A percentile compares a stretch with the other conserved stretches of the same genome.
Conservation (phyloP, 139 green algal genomes). For the Ettlia oleoabundans region DNA sequence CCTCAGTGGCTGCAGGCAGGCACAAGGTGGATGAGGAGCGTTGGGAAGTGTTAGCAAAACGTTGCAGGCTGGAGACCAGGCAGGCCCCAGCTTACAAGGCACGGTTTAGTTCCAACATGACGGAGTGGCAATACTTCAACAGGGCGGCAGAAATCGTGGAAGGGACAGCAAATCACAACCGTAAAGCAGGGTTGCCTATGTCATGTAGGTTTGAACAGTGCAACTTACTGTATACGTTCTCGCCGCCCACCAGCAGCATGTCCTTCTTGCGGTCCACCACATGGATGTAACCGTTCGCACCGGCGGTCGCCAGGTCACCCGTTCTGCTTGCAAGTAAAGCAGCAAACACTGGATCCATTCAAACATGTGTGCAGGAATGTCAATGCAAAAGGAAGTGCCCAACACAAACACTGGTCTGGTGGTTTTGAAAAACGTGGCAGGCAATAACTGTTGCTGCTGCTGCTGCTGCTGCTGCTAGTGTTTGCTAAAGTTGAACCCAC, state of each 20-base stretch:
- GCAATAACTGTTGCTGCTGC: too few species aligned
- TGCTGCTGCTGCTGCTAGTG: too few species aligned
- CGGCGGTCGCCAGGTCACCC: constrained; percentile 72
- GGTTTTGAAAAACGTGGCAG: too few species aligned
- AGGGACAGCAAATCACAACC: background rate
- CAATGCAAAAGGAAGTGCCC: too few species aligned
- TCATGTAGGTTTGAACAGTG: too few species aligned
- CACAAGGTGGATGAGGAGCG: background rate
- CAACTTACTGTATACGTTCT: constrained; percentile 87
- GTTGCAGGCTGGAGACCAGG: background rate
- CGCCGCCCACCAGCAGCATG: constrained; percentile 84
- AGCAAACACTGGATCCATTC: too few species aligned
- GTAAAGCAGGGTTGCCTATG: background rate
- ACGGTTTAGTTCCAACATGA: too few species aligned
- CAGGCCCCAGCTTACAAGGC: too few species aligned
- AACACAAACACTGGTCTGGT: too few species aligned
- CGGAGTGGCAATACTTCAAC: too few species aligned
- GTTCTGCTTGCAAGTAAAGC: constrained; percentile 54
- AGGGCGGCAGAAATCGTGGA: background rate
- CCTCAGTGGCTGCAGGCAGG: constrained; percentile 40
- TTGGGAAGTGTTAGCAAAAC: background rate
- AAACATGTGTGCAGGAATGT: too few species aligned
- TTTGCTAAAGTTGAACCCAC: constrained; percentile 10
- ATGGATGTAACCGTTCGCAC: constrained; percentile 67
- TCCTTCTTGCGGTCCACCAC: constrained; percentile 91